Evolutionary conservation across 2,329 filamentous ascomycete genomes (phyloP), one percentile per base, ranked within the genome.

Genomic region (Penicillium sp.): DNA sequence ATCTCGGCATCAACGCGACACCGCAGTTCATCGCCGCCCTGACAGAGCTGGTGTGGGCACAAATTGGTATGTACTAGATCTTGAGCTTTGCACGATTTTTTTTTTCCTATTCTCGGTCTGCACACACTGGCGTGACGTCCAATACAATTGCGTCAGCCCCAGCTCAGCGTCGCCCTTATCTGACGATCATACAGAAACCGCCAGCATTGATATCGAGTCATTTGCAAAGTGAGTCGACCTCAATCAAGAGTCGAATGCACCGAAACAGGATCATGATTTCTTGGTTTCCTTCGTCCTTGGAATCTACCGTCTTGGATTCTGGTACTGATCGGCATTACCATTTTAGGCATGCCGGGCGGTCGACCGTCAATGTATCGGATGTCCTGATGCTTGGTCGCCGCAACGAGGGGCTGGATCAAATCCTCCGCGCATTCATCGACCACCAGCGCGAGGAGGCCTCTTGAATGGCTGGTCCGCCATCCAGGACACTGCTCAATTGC

Each of bases 11-110:
- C 49, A 96, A 94, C 65, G 87, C 90, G 5, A 95, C 91, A 17
- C 87, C 87, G 2, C 88, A 94, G 59, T 95, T 94, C 64, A 94
- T 94, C 53, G 88, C 84, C 7, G 80, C 85, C 0, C 65, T 94
- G 59, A 93, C 87, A 1, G 89, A 95, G 64, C 79, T 94, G 65
- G 84, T 91, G 6, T 95, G 87, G 81, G 78, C 82, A 1, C 89
- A 94, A 53, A 85, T 95, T 36, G 86, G 88, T 91, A 74, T 32
- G 67, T 39, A 16, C 4, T 5, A 19, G 15, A 25, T 16, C 8
- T 21, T 15, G 6, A 16, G n/a, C 32, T 25, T 30, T 13, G 33
- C 33, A 15, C n/a, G 10, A 9, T 31, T 38, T 11, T 32, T n/a
- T n/a, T 17, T 39, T 7, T 10, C 33, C 26, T 16, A 10, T 31